phyloP scores from a whole-genome alignment of 495 filamentous ascomycete genomes.

The Penicillium samsonianum region DNA sequence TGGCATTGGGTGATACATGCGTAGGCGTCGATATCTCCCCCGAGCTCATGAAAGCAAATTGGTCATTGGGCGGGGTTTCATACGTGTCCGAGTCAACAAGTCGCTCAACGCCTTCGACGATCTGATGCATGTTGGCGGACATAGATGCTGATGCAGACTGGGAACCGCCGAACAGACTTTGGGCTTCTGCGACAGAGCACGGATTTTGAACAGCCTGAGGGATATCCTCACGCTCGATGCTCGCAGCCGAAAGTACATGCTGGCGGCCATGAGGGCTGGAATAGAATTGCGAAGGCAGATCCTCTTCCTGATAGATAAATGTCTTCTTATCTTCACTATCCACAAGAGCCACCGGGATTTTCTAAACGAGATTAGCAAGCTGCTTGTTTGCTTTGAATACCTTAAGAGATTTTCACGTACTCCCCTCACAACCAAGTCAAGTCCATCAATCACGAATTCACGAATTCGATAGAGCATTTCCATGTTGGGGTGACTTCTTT shows the following conservation, averaged over 20 bases:
- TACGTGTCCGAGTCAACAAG: slow-evolving; percentile 59
- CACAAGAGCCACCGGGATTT: slow-evolving; percentile 48
- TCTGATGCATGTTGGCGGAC: slow-evolving; percentile 56
- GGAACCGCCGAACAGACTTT: slow-evolving; percentile 45
- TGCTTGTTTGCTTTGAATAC: background rate
- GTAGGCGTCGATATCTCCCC: slow-evolving; percentile 33
- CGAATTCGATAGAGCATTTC: slow-evolving; percentile 72
- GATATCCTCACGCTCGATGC: slow-evolving; percentile 50
- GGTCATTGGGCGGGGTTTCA: slow-evolving; percentile 43
- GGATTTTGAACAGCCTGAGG: slow-evolving; percentile 33
- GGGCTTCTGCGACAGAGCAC: slow-evolving; percentile 36
- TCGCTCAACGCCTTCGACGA: slow-evolving; percentile 61
- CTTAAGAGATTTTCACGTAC: slow-evolving; percentile 30
- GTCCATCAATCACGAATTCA: slow-evolving; percentile 66
- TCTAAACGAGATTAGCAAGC: slow-evolving; percentile 27
- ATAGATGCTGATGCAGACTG: slow-evolving; percentile 50
- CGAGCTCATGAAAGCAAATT: slow-evolving; percentile 27
- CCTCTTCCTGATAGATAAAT: slow-evolving; percentile 59
- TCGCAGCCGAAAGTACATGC: slow-evolving; percentile 40
- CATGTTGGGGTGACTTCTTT: slow-evolving; percentile 61
- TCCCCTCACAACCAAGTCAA: slow-evolving; percentile 57
- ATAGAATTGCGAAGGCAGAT: slow-evolving; percentile 51
- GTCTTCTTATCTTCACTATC: slow-evolving; percentile 52
- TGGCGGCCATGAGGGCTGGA: slow-evolving; percentile 44
- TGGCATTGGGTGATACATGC: slow-evolving; percentile 26